Evolutionary conservation across 2,329 filamentous ascomycete species (phyloP).

Genomic region (Trichoderma pleuroti): DNA sequence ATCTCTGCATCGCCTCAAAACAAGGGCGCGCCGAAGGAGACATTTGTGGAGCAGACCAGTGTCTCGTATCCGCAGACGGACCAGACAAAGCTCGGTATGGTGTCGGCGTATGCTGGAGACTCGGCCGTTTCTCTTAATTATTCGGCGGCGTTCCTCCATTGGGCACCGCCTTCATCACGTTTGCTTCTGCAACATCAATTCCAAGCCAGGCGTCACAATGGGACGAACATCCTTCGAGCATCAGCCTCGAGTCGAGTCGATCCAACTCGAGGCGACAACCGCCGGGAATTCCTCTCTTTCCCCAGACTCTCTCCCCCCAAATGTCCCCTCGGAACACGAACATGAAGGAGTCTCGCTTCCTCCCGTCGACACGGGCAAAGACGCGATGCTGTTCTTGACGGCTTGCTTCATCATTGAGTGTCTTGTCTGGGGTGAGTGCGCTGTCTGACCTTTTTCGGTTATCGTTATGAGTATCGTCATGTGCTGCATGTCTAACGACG

Average conservation of each 20-base stretch:
- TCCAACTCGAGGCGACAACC: slow-evolving; percentile 3
- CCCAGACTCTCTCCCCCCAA: neutral
- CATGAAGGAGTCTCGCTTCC: slow-evolving; percentile 28
- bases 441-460: neutral
- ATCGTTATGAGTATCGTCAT: neutral
- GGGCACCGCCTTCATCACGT: neutral
- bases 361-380: slow-evolving; percentile 32
- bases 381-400: slow-evolving; percentile 35
- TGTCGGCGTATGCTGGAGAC: neutral
- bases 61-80: neutral
- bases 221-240: neutral
- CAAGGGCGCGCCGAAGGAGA: neutral
- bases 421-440: slow-evolving; percentile 32
- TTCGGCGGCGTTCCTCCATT: neutral
- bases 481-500: neutral
- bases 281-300: neutral
- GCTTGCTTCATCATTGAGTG: slow-evolving; percentile 34
- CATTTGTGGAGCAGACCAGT: neutral
- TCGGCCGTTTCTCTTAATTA: neutral
- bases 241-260: neutral
- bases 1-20: neutral
- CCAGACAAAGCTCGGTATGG: neutral
- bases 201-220: neutral
- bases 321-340: neutral
- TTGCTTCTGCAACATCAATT: neutral